phyloP scores from a whole-genome alignment of 2,329 filamentous ascomycete species.

The Aspergillus pseudoterreus region DNA sequence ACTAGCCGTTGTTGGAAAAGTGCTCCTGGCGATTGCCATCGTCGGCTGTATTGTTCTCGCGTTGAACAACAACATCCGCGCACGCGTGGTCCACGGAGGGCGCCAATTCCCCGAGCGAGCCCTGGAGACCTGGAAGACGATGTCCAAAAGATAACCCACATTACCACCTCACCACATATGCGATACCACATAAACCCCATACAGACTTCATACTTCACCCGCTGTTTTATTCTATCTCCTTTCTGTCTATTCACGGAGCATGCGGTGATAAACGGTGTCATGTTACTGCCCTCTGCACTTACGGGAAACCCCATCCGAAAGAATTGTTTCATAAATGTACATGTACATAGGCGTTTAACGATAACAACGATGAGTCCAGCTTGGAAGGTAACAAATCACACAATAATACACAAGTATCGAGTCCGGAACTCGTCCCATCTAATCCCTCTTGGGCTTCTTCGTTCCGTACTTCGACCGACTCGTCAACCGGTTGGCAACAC shows the following conservation, averaged over 20 bases:
- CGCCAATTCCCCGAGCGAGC: slow-evolving; percentile 6
- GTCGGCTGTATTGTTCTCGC: slow-evolving; percentile 9
- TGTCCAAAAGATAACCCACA: slow-evolving; percentile 2
- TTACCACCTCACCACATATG: not conserved
- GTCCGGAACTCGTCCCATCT: not conserved
- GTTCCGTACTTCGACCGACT: slow-evolving; percentile 96
- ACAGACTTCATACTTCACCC: not conserved
- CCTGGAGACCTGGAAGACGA: slow-evolving; percentile 4
- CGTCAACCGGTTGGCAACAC: slow-evolving; percentile 78
- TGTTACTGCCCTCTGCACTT: not conserved
- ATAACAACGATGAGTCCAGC: slow-evolving; percentile 6
- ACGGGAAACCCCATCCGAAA: not conserved
- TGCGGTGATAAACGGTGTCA: not conserved
- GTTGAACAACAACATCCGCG: slow-evolving; percentile 8
- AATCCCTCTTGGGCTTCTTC: slow-evolving; percentile 91
- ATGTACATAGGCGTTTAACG: slow-evolving; percentile 15
- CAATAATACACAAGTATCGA: not conserved
- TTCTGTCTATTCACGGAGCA: not conserved
- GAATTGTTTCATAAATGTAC: slow-evolving; percentile 9
- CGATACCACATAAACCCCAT: not conserved
- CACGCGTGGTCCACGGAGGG: slow-evolving; percentile 4
- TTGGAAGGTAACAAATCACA: not conserved
- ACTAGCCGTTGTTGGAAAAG: slow-evolving; percentile 25
- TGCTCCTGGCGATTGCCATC: slow-evolving; percentile 11
- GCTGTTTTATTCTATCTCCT: not conserved